Conservation (phyloP, 495 filamentous ascomycete species). For the Penicillium herquei region DNA sequence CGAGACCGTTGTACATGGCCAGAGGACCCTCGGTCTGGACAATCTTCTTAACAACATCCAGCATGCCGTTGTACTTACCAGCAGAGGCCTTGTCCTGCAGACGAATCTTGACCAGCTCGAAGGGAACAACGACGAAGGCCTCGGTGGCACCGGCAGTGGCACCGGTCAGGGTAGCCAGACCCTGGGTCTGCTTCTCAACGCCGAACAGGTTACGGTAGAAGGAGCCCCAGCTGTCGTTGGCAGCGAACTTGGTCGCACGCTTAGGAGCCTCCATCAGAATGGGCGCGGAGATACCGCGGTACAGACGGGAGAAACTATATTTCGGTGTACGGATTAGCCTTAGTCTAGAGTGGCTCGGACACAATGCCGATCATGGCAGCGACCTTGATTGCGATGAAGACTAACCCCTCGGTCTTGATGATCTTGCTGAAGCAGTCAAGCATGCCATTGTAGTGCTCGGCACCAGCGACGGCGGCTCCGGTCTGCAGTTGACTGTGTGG, state of each 20-base stretch:
- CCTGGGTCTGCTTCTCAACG: slow-evolving; percentile 81
- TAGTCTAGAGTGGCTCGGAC: not conserved
- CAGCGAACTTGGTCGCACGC: slow-evolving; percentile 97
- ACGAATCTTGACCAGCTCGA: slow-evolving; percentile 94
- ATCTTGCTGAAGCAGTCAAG: slow-evolving; percentile 97
- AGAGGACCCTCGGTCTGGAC: slow-evolving; percentile 79
- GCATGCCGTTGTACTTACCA: slow-evolving; percentile 86
- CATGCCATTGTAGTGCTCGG: slow-evolving; percentile 91
- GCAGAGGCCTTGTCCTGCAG: slow-evolving; percentile 95
- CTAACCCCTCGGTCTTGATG: slow-evolving; percentile 86
- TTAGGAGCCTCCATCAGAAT: slow-evolving; percentile 99
- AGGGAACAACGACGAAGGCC: slow-evolving; percentile 91
- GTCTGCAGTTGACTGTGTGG: slow-evolving; percentile 75
- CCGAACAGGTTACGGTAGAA: slow-evolving; percentile 86
- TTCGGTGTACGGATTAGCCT: not conserved
- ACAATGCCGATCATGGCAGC: not conserved
- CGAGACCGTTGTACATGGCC: slow-evolving; percentile 93
- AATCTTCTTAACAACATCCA: slow-evolving; percentile 88
- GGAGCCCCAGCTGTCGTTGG: slow-evolving; percentile 96
- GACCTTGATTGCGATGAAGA: not conserved
- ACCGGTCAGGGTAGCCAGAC: slow-evolving; percentile 85
- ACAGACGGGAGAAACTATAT: slow-evolving; percentile 76
- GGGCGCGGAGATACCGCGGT: slow-evolving; percentile 92
- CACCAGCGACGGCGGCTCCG: slow-evolving; percentile 59
- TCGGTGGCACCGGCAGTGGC: slow-evolving; percentile 95